Evolutionary conservation across 345 rosid species (phyloP).

Genomic region (Citrus maxima): DNA sequence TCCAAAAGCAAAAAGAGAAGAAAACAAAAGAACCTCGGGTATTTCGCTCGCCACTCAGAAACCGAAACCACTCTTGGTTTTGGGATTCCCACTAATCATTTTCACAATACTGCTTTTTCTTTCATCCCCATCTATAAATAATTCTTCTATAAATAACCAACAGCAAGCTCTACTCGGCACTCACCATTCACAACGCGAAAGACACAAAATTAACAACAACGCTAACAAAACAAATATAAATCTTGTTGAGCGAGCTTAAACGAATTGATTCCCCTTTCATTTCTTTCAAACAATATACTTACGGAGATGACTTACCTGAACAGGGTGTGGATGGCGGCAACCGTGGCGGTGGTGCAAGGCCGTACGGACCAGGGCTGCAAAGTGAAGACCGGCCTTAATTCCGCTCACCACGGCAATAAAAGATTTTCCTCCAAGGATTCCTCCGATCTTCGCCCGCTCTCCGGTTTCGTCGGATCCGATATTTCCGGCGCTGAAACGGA

Average conservation of each 20-base stretch:
- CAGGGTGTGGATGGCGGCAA: slow-evolving; percentile 74
- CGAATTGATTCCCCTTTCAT: no score
- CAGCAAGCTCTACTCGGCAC: rapidly evolving
- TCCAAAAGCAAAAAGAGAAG: no score
- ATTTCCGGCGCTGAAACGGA: slow-evolving; percentile 44
- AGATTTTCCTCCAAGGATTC: slow-evolving; percentile 26
- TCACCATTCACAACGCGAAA: rapidly evolving
- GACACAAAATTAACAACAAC: background rate
- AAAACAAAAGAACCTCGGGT: no score
- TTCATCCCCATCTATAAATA: no score
- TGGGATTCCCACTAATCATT: background rate
- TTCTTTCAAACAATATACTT: no score
- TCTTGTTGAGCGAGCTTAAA: no score
- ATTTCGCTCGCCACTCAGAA: background rate
- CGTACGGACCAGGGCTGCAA: slow-evolving; percentile 57
- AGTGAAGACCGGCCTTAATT: slow-evolving; percentile 41
- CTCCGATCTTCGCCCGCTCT: slow-evolving; percentile 55
- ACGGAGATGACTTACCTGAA: slow-evolving; percentile 46
- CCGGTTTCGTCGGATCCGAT: slow-evolving; percentile 41
- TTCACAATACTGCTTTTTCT: background rate
- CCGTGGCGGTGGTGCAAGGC: slow-evolving; percentile 63
- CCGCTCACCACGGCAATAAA: slow-evolving; percentile 47
- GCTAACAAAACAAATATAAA: background rate
- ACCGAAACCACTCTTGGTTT: slow-evolving; percentile 6
- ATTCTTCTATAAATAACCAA: no score